Percentiles rank a stretch among this genome's conserved stretches.
Conservation (phyloP, 805 yeast species). For the Torulaspora quercuum region DNA sequence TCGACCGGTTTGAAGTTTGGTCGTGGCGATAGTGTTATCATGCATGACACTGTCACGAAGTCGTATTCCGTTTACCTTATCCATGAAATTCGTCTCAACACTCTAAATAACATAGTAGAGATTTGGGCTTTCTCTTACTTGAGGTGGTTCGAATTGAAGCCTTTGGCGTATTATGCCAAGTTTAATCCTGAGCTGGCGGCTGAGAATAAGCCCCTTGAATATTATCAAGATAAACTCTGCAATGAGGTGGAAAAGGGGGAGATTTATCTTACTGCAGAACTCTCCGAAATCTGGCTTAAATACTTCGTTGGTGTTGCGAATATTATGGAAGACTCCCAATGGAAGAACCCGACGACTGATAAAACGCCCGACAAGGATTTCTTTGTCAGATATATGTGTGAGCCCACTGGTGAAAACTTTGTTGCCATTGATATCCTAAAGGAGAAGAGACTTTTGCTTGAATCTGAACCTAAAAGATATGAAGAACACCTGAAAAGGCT, state of each 20-base stretch:
- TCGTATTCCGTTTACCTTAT: conserved; percentile 46
- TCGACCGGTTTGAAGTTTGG: conserved; percentile 47
- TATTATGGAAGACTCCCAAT: conserved; percentile 42
- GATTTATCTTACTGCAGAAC: conserved; percentile 52
- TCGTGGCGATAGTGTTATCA: conserved; percentile 52
- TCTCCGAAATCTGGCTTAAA: conserved; percentile 42
- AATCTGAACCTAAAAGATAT: conserved; percentile 27
- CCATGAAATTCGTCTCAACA: conserved; percentile 51
- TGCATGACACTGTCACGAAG: conserved; percentile 36
- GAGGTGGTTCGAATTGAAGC: conserved; percentile 41
- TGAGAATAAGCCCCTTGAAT: conserved; percentile 15
- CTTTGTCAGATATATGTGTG: conserved; percentile 36
- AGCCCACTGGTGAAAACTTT: conserved; percentile 31
- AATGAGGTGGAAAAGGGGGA: conserved; percentile 41
- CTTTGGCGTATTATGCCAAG: conserved; percentile 28
- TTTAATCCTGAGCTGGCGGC: conserved; percentile 25
- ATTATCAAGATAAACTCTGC: conserved; percentile 20
- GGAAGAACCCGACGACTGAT: conserved; percentile 36
- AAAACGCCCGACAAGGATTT: conserved; percentile 37
- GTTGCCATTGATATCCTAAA: conserved; percentile 24
- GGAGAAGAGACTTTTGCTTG: conserved; percentile 20
- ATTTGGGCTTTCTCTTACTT: conserved; percentile 48
- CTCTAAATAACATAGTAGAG: conserved; percentile 44
- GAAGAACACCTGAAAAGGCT: conserved; percentile 30
- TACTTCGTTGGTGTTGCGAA: conserved; percentile 46